Base-by-base conservation (phyloP, 352 stramenopile species). In the Pythium phragmiticola region DNA sequence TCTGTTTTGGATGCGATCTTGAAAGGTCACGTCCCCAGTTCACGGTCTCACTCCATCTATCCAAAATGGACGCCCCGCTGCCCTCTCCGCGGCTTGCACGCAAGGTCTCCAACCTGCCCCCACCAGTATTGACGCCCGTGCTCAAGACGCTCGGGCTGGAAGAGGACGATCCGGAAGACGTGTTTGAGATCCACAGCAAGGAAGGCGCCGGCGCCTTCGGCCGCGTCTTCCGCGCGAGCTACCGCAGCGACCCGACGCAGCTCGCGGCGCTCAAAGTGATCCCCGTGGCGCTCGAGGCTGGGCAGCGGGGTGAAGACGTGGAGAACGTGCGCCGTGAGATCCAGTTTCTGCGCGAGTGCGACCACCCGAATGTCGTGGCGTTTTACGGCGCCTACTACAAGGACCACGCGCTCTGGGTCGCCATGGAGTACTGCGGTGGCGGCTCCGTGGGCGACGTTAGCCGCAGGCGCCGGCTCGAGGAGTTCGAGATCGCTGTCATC, bases 341-440 rank as follows among this genome's bases (percentile, higher is more conserved):
- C 52, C 70, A 88, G 59, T 90, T 89, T 57, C 62, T 90, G 39
- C 78, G 83, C 19, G 80, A 87, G 45, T 90, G 78, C 67, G 75
- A 90, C 71, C 78, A 92, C 68, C 74, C 77, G 39, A 90, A 92
- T 50, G 83, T 92, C 55, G 81, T 90, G 11, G 80, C 77, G n/a
- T 89, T 92, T 61, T 82, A 81, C 47, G 80, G 76, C 2, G 83
- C 83, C 19, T 92, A 88, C 74, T 92, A 90, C 73, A 88, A 90
- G 60, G 83, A 96, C 60, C 78, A 83, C 12, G 87, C 90, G 51
- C 70, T 94, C 12, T 96, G 88, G 84, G 79, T 96, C 19, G 84
- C 89, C 1, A 97, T 97, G 89, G 88, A 97, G 60, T 90, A 93
- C 68, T 96, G 88, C 56, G 88, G 77, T 13, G 87, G 89, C 19